Evolutionary conservation across 768 basidiomycete genomes (phyloP).

Genomic region (Russula ochroleuca): DNA sequence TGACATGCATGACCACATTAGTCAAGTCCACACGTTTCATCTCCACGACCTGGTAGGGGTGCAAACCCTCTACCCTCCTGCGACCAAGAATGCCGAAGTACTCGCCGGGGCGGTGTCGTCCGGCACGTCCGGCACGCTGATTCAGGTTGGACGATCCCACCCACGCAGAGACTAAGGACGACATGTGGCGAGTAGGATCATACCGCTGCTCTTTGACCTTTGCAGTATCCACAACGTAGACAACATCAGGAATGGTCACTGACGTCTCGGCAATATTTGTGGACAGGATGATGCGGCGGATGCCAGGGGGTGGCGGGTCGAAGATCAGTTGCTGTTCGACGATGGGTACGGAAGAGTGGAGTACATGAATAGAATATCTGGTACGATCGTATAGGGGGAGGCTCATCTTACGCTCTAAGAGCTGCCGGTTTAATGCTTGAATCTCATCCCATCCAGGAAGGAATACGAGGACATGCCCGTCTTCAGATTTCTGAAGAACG

Average conservation of each 20-base stretch:
- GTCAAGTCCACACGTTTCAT: constrained; percentile 90
- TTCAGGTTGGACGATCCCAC: constrained; percentile 86
- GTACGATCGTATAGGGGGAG: constrained; percentile 55
- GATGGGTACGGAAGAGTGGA: constrained; percentile 88
- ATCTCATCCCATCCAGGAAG: constrained; percentile 95
- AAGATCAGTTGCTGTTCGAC: constrained; percentile 88
- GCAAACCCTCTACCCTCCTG: constrained; percentile 53
- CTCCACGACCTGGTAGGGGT: constrained; percentile 85
- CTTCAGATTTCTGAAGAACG: constrained; percentile 65
- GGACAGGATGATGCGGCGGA: constrained; percentile 84
- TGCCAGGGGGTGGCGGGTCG: constrained; percentile 68
- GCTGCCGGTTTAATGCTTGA: constrained; percentile 56
- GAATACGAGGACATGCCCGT: constrained; percentile 88
- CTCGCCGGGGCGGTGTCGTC: constrained; percentile 84
- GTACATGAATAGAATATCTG: constrained; percentile 66
- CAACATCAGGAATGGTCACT: constrained; percentile 91
- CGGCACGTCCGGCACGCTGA: constrained; percentile 89
- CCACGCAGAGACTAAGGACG: constrained; percentile 86
- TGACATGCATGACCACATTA: constrained; percentile 95
- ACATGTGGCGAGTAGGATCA: constrained; percentile 84
- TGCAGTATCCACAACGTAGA: constrained; percentile 88
- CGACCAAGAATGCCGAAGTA: constrained; percentile 82
- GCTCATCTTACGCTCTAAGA: constrained; percentile 49
- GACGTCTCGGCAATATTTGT: constrained; percentile 97
- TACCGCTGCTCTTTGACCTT: constrained; percentile 87